Evolutionary conservation across 73 alveolate species (phyloP).

Genomic region (Symbiodinium pilosum): DNA sequence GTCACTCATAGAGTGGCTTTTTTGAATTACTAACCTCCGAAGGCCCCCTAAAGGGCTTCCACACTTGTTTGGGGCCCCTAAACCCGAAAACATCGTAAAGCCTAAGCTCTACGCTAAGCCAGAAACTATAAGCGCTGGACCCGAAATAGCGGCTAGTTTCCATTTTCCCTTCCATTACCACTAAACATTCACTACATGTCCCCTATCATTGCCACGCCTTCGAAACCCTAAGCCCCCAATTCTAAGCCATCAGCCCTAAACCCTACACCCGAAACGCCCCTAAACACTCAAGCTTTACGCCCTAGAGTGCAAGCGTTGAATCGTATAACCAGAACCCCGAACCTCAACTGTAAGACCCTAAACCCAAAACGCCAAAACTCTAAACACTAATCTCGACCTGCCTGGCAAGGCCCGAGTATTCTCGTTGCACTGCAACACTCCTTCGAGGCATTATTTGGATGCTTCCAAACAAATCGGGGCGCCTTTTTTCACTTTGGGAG

Average conservation of each 20-base stretch:
- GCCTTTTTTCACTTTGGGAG: not conserved
- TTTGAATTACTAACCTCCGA: not conserved
- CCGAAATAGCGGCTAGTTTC: not conserved
- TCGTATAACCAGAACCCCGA: not conserved
- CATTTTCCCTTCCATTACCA: too few relatives aligned
- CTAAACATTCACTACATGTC: too few relatives aligned
- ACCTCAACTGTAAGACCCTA: not conserved
- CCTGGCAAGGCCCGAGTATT: slow-evolving; percentile 41
- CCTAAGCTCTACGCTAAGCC: not conserved
- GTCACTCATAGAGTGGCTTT: too few relatives aligned
- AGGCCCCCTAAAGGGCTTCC: not conserved
- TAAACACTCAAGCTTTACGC: not conserved
- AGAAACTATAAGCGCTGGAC: too few relatives aligned
- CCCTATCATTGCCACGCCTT: too few relatives aligned
- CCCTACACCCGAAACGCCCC: not conserved
- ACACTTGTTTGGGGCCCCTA: not conserved
- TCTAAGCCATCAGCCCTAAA: not conserved
- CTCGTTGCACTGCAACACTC: slow-evolving; percentile 74
- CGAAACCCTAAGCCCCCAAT: not conserved
- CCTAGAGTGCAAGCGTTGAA: not conserved
- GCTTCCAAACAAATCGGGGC: too few relatives aligned
- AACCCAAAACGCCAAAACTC: not conserved
- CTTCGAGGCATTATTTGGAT: slow-evolving; percentile 26
- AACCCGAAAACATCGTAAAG: too few relatives aligned
- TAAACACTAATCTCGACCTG: not conserved